These are phyloP conservation scores for Scheffersomyces insectosa DNA, from an alignment of 1,139 yeast genomes.

Conservation along the genomic window DNA sequence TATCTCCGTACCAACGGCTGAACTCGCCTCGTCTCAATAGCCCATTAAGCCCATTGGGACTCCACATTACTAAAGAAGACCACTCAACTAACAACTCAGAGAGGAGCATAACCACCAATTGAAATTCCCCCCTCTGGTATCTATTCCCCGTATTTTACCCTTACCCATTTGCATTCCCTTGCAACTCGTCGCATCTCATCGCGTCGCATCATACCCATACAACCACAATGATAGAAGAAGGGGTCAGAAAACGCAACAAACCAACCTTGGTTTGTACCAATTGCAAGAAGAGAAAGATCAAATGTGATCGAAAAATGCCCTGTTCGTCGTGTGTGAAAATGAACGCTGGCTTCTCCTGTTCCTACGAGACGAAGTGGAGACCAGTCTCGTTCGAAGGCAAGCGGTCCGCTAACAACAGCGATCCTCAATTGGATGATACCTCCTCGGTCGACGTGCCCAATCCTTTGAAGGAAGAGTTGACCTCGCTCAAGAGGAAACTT, in stretches of 20 bases:
- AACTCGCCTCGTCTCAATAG: too few species aligned
- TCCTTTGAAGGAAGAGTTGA: slow-evolving; percentile 8
- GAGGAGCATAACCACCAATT: too few species aligned
- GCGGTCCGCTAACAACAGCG: neutral
- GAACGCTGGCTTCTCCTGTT: slow-evolving; percentile 17
- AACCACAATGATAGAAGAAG: too few species aligned
- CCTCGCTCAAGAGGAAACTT: slow-evolving; percentile 8
- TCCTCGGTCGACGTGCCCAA: neutral
- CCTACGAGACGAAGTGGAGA: slow-evolving; percentile 17
- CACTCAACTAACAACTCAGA: too few species aligned
- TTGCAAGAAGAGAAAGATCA: slow-evolving; percentile 30
- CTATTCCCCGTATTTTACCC: too few species aligned
- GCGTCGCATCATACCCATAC: too few species aligned
- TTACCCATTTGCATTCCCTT: too few species aligned
- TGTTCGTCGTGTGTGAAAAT: slow-evolving; percentile 28
- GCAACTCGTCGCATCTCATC: too few species aligned
- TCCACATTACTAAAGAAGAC: too few species aligned
- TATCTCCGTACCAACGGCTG: too few species aligned
- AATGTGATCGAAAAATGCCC: slow-evolving; percentile 29
- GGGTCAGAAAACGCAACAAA: slow-evolving; percentile 33
- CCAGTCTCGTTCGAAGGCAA: slow-evolving; percentile 7
- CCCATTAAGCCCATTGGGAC: too few species aligned
- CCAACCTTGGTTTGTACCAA: slow-evolving; percentile 29
- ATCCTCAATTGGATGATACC: neutral
- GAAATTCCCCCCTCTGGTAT: too few species aligned